Percentiles rank a stretch among this genome's conserved stretches.
phyloP scores from a whole-genome alignment of 2,329 filamentous ascomycete genomes.

The Ascochyta pisi region DNA sequence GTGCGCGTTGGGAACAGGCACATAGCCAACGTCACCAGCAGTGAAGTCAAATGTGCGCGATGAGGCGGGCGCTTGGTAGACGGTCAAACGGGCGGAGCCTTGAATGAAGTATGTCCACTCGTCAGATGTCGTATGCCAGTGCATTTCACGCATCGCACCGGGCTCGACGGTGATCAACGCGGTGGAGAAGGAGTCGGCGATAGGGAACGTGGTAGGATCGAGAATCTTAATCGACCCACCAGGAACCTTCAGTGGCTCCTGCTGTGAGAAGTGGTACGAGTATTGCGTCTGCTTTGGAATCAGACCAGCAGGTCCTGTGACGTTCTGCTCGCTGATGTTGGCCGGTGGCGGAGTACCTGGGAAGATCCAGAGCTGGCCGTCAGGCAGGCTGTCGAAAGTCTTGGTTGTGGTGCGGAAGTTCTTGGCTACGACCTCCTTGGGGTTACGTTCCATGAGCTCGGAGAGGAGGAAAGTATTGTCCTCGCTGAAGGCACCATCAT shows the following conservation, averaged over 20 bases:
- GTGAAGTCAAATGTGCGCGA: constrained; percentile 66
- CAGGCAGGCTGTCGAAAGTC: constrained; percentile 48
- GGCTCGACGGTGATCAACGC: constrained; percentile 65
- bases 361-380: constrained; percentile 54
- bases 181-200: constrained; percentile 62
- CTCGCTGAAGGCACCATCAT: constrained; percentile 65
- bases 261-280: constrained; percentile 55
- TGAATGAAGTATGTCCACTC: constrained; percentile 68
- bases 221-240: constrained; percentile 67
- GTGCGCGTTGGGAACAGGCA: constrained; percentile 62
- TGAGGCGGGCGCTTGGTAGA: constrained; percentile 60
- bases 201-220: constrained; percentile 64
- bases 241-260: constrained; percentile 59
- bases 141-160: constrained; percentile 69
- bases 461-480: constrained; percentile 66
- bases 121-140: constrained; percentile 68
- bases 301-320: constrained; percentile 48
- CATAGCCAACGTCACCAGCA: constrained; percentile 66
- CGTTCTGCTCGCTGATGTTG: constrained; percentile 54
- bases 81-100: constrained; percentile 63
- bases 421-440: constrained; percentile 52
- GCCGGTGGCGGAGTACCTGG: constrained; percentile 47
- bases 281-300: constrained; percentile 44
- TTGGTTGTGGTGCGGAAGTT: constrained; percentile 50
- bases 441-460: constrained; percentile 58